Conservation (phyloP, 2,329 filamentous ascomycete species). For the Pseudofabraea citricarpa region DNA sequence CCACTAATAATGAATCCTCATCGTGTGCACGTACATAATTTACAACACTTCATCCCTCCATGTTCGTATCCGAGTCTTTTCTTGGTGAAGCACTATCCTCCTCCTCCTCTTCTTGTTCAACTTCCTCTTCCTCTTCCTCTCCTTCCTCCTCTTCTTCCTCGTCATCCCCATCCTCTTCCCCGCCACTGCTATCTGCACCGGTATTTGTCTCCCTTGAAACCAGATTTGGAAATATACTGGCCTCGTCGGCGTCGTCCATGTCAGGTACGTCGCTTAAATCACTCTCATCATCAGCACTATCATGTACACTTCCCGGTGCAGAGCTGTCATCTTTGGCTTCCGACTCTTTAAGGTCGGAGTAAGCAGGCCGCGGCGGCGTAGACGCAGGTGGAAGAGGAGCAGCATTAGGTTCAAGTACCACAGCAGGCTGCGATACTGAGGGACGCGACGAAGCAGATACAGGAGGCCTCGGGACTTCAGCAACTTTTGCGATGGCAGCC, state of each 20-base stretch:
- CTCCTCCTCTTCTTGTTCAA: background rate
- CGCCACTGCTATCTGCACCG: background rate
- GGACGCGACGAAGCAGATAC: slow-evolving; percentile 26
- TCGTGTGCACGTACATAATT: too few species aligned
- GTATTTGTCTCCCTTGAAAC: slow-evolving; percentile 1
- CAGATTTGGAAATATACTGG: slow-evolving; percentile 15
- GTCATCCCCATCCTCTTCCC: background rate
- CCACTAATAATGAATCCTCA: too few species aligned
- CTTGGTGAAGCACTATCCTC: too few species aligned
- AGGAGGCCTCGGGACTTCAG: slow-evolving; percentile 27
- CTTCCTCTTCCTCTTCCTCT: background rate
- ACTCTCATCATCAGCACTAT: slow-evolving; percentile 48
- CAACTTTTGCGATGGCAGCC: slow-evolving; percentile 46
- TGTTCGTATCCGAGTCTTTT: too few species aligned
- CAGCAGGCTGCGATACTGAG: slow-evolving; percentile 33
- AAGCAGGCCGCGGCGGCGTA: slow-evolving; percentile 22
- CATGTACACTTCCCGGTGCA: slow-evolving; percentile 35
- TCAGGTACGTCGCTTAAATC: slow-evolving; percentile 45
- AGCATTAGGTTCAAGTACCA: slow-evolving; percentile 29
- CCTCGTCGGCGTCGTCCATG: slow-evolving; percentile 21
- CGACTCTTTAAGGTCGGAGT: slow-evolving; percentile 29
- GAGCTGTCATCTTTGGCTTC: slow-evolving; percentile 32
- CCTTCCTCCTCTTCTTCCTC: background rate
- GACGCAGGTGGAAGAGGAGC: slow-evolving; percentile 1
- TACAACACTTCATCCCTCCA: too few species aligned